phyloP scores from a whole-genome alignment of 2,329 filamentous ascomycete genomes.

The Nemania sp. region DNA sequence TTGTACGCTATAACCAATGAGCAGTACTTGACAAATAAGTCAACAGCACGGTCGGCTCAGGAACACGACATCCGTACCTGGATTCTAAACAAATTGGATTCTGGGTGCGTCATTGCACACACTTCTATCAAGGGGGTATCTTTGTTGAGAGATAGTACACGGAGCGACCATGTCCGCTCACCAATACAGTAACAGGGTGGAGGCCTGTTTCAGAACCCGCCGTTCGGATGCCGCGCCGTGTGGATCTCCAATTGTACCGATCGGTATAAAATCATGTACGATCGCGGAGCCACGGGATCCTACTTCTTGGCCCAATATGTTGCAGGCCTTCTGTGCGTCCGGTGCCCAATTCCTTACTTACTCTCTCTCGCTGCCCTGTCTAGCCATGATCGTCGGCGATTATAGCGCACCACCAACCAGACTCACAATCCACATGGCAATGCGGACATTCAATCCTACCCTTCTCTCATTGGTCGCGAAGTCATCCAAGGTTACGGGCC shows the following conservation, averaged over 20 bases:
- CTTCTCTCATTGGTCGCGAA: constrained; percentile 84
- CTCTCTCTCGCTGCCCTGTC: neutral
- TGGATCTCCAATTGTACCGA: constrained; percentile 15
- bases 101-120: constrained; percentile 24
- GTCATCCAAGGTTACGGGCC: constrained; percentile 77
- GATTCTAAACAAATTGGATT: constrained; percentile 2
- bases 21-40: neutral
- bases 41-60: neutral
- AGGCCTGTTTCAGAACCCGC: neutral
- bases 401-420: constrained; percentile 88
- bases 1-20: neutral
- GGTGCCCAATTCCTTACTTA: neutral
- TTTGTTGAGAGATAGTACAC: constrained; percentile 41
- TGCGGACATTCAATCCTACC: constrained; percentile 84
- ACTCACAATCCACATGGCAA: constrained; percentile 95
- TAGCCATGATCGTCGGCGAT: neutral
- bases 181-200: constrained; percentile 30
- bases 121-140: constrained; percentile 45
- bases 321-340: constrained; percentile 16
- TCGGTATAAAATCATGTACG: constrained; percentile 12
- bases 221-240: constrained; percentile 9
- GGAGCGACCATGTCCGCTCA: constrained; percentile 40
- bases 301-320: constrained; percentile 12
- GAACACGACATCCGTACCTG: neutral
- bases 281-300: constrained; percentile 18